A percentile compares a stretch with the other conserved stretches of the same genome.
phyloP scores from a whole-genome alignment of 495 filamentous ascomycete species.

The Penicillium dipodomyicola region DNA sequence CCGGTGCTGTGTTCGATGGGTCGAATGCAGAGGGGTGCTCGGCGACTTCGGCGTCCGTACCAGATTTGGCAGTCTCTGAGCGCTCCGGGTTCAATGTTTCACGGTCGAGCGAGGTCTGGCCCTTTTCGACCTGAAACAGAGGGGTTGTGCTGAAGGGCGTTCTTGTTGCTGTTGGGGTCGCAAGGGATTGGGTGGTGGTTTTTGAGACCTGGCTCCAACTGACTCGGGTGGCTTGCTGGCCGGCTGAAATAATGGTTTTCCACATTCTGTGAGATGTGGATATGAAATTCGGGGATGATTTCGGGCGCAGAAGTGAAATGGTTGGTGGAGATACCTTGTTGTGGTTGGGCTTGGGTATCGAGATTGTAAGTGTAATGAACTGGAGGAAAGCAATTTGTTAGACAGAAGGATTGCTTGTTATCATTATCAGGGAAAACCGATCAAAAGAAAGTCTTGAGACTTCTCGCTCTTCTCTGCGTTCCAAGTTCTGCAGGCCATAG shows the following conservation, averaged over 20 bases:
- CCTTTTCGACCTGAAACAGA: constrained; percentile 19
- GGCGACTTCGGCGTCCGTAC: constrained; percentile 55
- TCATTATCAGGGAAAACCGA: not conserved
- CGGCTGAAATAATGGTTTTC: constrained; percentile 26
- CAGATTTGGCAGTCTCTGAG: constrained; percentile 58
- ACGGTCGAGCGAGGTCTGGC: constrained; percentile 51
- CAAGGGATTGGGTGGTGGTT: not conserved
- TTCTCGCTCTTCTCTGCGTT: not conserved
- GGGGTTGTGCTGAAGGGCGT: constrained; percentile 20
- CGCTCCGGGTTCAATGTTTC: constrained; percentile 52
- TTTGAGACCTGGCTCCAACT: not conserved
- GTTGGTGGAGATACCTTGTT: not conserved
- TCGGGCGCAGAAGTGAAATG: not conserved
- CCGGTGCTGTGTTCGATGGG: constrained; percentile 56
- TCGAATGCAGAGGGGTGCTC: constrained; percentile 54
- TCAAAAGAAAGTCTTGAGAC: not conserved
- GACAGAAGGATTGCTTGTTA: not conserved
- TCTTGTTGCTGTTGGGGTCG: constrained; percentile 2
- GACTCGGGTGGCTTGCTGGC: constrained; percentile 21
- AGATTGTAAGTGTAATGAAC: not conserved
- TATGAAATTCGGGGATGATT: not conserved
- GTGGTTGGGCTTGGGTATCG: not conserved
- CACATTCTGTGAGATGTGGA: constrained; percentile 21
- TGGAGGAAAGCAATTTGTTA: not conserved
- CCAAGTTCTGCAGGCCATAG: constrained; percentile 17